Conservation (phyloP, 805 yeast species). For the Schwanniomyces sp. region DNA sequence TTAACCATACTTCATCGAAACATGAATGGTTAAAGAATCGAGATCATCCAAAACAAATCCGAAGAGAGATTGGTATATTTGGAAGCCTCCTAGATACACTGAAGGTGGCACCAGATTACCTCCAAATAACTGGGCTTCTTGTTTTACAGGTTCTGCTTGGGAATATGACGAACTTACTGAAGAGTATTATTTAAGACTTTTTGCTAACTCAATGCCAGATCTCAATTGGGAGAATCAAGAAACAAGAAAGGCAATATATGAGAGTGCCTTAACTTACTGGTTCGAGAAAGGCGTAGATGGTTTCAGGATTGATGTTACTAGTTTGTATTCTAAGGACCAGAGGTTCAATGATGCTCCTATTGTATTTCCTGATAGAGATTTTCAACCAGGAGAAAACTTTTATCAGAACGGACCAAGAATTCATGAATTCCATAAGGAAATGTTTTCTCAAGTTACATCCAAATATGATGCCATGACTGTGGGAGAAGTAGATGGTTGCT, state of each 20-base stretch:
- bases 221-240: conserved; percentile 59
- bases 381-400: conserved; percentile 35
- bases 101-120: conserved; percentile 49
- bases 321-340: conserved; percentile 49
- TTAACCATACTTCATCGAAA: conserved; percentile 56
- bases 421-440: conserved; percentile 57
- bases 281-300: conserved; percentile 57
- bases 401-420: conserved; percentile 52
- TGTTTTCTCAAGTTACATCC: conserved; percentile 42
- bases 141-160: conserved; percentile 59
- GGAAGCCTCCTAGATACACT: conserved; percentile 52
- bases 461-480: conserved; percentile 56
- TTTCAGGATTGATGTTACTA: conserved; percentile 57
- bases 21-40: conserved; percentile 61
- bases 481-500: conserved; percentile 53
- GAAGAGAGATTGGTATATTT: conserved; percentile 62
- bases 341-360: conserved; percentile 50
- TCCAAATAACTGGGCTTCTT: conserved; percentile 57
- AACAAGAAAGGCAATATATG: conserved; percentile 38
- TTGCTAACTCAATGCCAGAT: conserved; percentile 57
- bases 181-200: conserved; percentile 55
- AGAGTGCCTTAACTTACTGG: conserved; percentile 53
- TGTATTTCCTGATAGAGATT: conserved; percentile 35
- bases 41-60: conserved; percentile 49
- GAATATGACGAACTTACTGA: conserved; percentile 51